phyloP scores from a whole-genome alignment of 805 yeast species.

The Hanseniaspora vineae region DNA sequence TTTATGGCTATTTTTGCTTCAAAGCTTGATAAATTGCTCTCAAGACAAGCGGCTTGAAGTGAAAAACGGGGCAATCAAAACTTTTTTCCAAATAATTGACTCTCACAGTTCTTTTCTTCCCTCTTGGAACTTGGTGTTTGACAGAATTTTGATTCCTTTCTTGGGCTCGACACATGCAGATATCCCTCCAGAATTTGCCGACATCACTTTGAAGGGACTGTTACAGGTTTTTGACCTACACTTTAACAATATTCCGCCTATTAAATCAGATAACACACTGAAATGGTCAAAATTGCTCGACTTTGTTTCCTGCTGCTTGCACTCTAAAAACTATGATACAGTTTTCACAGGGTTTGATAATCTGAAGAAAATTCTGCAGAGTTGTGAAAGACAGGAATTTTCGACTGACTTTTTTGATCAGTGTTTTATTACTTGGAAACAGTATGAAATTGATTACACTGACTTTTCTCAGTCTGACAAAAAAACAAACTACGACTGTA shows the following conservation, averaged over 20 bases:
- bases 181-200: slow-evolving; percentile 45
- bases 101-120: slow-evolving; percentile 49
- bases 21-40: slow-evolving; percentile 49
- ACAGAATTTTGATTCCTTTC: slow-evolving; percentile 46
- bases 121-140: slow-evolving; percentile 58
- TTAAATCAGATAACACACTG: slow-evolving; percentile 9
- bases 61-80: slow-evolving; percentile 80
- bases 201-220: slow-evolving; percentile 52
- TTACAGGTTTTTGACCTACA: slow-evolving; percentile 47
- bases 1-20: slow-evolving; percentile 53
- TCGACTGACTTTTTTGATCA: slow-evolving; percentile 22
- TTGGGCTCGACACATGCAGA: slow-evolving; percentile 27
- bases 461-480: slow-evolving; percentile 21
- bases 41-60: slow-evolving; percentile 64
- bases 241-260: slow-evolving; percentile 25
- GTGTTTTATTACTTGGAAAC: slow-evolving; percentile 40
- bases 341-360: slow-evolving; percentile 39
- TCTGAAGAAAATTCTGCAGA: slow-evolving; percentile 38
- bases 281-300: slow-evolving; percentile 48
- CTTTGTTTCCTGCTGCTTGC: slow-evolving; percentile 33
- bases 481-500: slow-evolving; percentile 42
- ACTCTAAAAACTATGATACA: slow-evolving; percentile 28
- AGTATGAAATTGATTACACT: slow-evolving; percentile 32
- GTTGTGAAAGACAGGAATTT: slow-evolving; percentile 24
- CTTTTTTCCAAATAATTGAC: slow-evolving; percentile 70